These are phyloP conservation scores for Verticillium alfalfae DNA, from an alignment of 2,329 filamentous ascomycete species.

Conservation along the genomic window DNA sequence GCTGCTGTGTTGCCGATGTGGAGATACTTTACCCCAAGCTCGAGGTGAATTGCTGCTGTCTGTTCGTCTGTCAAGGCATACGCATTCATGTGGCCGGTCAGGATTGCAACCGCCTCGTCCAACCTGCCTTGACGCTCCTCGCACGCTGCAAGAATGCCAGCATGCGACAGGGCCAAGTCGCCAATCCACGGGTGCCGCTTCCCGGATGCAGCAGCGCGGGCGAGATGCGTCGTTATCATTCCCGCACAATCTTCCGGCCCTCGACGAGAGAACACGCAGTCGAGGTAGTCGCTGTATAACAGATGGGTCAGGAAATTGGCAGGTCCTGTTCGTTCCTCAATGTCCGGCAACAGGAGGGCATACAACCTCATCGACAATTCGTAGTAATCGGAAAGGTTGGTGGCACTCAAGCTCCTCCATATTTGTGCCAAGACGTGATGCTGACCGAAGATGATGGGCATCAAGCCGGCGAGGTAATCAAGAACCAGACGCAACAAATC, in stretches of 20 bases:
- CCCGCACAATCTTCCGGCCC: slow-evolving; percentile 19
- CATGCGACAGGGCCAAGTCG: slow-evolving; percentile 23
- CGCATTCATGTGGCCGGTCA: slow-evolving; percentile 19
- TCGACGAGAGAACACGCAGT: slow-evolving; percentile 21
- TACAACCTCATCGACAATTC: slow-evolving; percentile 24
- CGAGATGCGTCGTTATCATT: slow-evolving; percentile 20
- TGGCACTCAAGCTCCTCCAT: slow-evolving; percentile 21
- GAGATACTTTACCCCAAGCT: slow-evolving; percentile 24
- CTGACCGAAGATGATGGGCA: slow-evolving; percentile 21
- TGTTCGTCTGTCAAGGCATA: slow-evolving; percentile 23
- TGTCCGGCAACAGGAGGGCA: slow-evolving; percentile 19
- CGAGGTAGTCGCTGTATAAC: slow-evolving; percentile 26
- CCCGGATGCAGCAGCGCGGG: slow-evolving; percentile 21
- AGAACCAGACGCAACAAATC: slow-evolving; percentile 24
- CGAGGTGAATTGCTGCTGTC: slow-evolving; percentile 21
- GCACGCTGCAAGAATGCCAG: slow-evolving; percentile 20
- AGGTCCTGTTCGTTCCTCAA: slow-evolving; percentile 22
- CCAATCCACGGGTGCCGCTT: slow-evolving; percentile 21
- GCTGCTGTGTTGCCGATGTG: slow-evolving; percentile 18
- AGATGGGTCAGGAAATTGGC: slow-evolving; percentile 25
- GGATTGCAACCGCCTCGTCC: slow-evolving; percentile 21
- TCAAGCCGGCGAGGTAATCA: slow-evolving; percentile 21
- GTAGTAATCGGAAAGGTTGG: slow-evolving; percentile 25
- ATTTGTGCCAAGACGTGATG: slow-evolving; percentile 22
- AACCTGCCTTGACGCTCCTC: slow-evolving; percentile 21